phyloP scores from a whole-genome alignment of 2,329 filamentous ascomycete species.

The Penicillium sp. region DNA sequence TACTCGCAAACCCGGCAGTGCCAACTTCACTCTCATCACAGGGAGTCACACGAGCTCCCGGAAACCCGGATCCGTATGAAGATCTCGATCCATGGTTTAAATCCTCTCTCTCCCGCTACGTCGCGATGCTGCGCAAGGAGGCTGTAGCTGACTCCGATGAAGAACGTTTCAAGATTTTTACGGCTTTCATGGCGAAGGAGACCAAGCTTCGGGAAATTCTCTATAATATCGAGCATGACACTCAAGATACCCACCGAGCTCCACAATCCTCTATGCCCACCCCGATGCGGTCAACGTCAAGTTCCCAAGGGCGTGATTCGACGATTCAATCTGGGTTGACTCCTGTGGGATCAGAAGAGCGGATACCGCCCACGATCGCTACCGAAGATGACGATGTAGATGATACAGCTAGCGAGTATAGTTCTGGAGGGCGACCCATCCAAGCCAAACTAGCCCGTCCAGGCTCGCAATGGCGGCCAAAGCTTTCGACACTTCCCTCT shows the following conservation, averaged over 20 bases:
- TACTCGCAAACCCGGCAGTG: conserved; percentile 5
- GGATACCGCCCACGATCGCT: conserved; percentile 1
- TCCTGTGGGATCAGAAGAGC: conserved; percentile 29
- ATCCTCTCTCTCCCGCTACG: conserved; percentile 52
- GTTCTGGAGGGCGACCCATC: conserved; percentile 51
- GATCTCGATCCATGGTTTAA: conserved; percentile 56
- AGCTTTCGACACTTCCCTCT: conserved; percentile 8
- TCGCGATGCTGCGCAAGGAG: conserved; percentile 52
- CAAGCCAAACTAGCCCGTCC: conserved; percentile 25
- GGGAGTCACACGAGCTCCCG: conserved; percentile 8
- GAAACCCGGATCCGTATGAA: conserved; percentile 43
- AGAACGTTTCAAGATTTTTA: conserved; percentile 52
- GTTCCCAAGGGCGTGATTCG: conserved; percentile 8
- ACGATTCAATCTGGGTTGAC: conserved; percentile 32
- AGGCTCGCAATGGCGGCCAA: conserved; percentile 12
- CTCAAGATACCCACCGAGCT: conserved; percentile 19
- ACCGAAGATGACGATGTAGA: conserved; percentile 20
- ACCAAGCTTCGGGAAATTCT: conserved; percentile 45
- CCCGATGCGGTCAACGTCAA: conserved; percentile 5
- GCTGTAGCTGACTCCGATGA: conserved; percentile 45
- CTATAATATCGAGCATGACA: conserved; percentile 46
- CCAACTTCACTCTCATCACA: conserved; percentile 9
- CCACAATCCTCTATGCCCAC: conserved; percentile 9
- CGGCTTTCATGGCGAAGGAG: conserved; percentile 47
- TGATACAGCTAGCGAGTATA: conserved; percentile 42